Conservation (phyloP, 73 alveolate species). For the Paramecium sonneborni region DNA sequence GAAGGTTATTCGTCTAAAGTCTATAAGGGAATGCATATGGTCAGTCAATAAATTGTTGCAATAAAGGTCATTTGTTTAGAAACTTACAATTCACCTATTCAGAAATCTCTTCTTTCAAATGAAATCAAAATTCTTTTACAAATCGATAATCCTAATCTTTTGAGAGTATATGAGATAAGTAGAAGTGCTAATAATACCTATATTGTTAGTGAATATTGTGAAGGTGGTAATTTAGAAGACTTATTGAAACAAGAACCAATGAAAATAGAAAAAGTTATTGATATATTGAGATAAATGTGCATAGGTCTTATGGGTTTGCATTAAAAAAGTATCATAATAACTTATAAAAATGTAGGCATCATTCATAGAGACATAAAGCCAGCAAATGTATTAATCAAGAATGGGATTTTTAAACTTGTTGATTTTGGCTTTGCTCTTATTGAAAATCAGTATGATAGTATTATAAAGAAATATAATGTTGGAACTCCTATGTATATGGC, state of each 20-base stretch:
- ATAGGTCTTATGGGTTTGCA: constrained; percentile 47
- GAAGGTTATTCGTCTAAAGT: constrained; percentile 40
- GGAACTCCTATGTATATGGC: constrained; percentile 78
- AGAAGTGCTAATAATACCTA: constrained; percentile 13
- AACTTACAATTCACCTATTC: constrained; percentile 12
- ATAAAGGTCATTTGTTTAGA: constrained; percentile 16
- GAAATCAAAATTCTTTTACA: not conserved
- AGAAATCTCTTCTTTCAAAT: not conserved
- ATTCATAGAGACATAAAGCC: constrained; percentile 75
- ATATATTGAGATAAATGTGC: not conserved
- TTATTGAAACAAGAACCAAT: constrained; percentile 22
- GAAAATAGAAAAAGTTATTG: not conserved
- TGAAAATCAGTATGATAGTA: constrained; percentile 4
- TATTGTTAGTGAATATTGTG: constrained; percentile 42
- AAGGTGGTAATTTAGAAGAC: constrained; percentile 13
- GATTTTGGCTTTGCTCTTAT: constrained; percentile 63
- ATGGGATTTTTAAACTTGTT: constrained; percentile 50
- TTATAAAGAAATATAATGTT: not conserved
- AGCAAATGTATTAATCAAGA: constrained; percentile 64
- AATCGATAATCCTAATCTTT: not conserved
- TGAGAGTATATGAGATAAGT: not conserved
- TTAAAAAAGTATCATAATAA: constrained; percentile 31
- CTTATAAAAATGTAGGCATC: not conserved
- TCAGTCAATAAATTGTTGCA: not conserved
- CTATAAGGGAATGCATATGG: constrained; percentile 10